Conservation (phyloP, 2,329 filamentous ascomycete species). For the Apiospora aurea region DNA sequence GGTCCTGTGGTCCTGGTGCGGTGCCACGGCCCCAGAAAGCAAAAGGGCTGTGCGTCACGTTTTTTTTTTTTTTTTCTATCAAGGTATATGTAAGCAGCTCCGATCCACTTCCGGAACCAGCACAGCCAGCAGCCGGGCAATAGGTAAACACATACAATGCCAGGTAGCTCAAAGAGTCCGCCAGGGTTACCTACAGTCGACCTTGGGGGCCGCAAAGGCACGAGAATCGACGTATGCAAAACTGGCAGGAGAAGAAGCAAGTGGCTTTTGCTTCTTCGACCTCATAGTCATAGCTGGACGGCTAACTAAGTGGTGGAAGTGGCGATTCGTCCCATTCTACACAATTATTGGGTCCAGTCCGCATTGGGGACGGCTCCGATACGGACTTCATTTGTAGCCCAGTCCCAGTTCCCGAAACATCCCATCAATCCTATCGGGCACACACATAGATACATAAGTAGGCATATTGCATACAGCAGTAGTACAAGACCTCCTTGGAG, state of each 20-base stretch:
- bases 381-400: neutral
- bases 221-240: neutral
- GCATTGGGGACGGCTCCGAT: neutral
- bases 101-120: slow-evolving; percentile 34
- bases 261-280: neutral
- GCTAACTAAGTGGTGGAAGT: neutral
- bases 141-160: neutral
- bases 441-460: too few relatives aligned
- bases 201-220: neutral
- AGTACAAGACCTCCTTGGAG: neutral
- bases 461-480: neutral
- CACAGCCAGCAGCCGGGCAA: neutral
- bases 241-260: neutral
- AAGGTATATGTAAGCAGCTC: slow-evolving; percentile 30
- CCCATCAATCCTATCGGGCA: neutral
- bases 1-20: neutral
- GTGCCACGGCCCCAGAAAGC: slow-evolving; percentile 2
- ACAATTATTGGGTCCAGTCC: neutral
- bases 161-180: slow-evolving; percentile 5
- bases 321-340: neutral
- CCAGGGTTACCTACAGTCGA: neutral
- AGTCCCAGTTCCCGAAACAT: slow-evolving; percentile 8
- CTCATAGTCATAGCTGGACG: neutral
- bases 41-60: slow-evolving; percentile 24
- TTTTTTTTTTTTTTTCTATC: slow-evolving; percentile 10